phyloP scores from a whole-genome alignment of 345 rosid species.

The Alliaria petiolata region DNA sequence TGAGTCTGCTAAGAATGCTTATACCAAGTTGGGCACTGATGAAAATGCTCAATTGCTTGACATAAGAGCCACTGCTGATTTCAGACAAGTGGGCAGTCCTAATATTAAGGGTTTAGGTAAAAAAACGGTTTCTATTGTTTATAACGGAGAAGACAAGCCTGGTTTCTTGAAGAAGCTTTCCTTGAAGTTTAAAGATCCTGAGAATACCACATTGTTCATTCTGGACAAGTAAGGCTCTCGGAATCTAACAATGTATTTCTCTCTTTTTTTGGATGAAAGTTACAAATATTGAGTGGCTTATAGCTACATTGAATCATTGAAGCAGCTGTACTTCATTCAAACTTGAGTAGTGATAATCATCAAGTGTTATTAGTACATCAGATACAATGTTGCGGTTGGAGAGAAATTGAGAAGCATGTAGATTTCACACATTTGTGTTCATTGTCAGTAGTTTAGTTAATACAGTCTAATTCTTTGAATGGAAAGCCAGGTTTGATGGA shows the following conservation, averaged over 20 bases:
- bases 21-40: conserved; percentile 73
- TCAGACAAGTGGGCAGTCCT: conserved; percentile 68
- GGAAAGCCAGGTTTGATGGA: conserved; percentile 89
- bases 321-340: background rate
- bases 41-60: conserved; percentile 68
- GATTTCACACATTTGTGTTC: background rate
- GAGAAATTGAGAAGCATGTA: background rate
- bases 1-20: conserved; percentile 77
- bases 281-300: background rate
- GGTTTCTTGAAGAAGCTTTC: conserved; percentile 85
- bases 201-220: conserved; percentile 72
- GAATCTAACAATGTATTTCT: background rate
- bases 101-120: conserved; percentile 69
- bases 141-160: conserved; percentile 70
- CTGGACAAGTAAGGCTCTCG: conserved; percentile 80
- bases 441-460: conserved; percentile 10
- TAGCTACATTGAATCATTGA: background rate
- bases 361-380: background rate
- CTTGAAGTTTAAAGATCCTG: conserved; percentile 86
- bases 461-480: conserved; percentile 26
- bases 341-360: background rate
- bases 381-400: conserved; percentile 1
- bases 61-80: conserved; percentile 62
- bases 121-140: conserved; percentile 57
- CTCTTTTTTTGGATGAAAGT: background rate